Evolutionary conservation across 2,329 filamentous ascomycete genomes (phyloP), one percentile per base, ranked within the genome.

Genomic region (Talaromyces sp.): DNA sequence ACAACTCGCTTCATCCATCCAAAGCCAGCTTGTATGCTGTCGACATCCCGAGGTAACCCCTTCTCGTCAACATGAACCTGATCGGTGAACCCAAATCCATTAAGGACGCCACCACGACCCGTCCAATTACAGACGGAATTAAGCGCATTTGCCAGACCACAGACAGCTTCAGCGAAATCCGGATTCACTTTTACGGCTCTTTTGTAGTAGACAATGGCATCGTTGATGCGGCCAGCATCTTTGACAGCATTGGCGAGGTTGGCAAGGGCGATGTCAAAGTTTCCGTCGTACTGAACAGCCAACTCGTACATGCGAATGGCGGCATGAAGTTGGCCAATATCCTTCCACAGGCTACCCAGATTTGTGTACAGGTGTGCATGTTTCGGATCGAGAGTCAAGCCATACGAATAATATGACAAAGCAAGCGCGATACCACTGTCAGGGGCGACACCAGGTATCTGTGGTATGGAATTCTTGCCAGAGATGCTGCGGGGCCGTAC

Each of bases 281-380:
- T 91, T n/a, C 88, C 88, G 76, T 99, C 95, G 74, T 93, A 98
- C 3, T 87, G 85, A 15, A 99, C 95, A 11, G 95, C 95, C 70
- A 92, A 89, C 78, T 98, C 93, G 74, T 99, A 99, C 94, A 99
- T 98, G 69, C 90, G 89, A 71, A 99, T 97, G 0, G 95, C 95
- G 57, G 92, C 86, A 70, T 93, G 89, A 15, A 99, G 84, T 70
- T 98, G 94, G 0, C 95, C 95, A 69, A 98, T 95, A 71, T 99
- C 95, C 73, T 99, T 99, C 50, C 99, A 84, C 35, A 99, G 81
- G 74, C 95, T 98, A 9, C 95, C 95, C 2, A 99, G 84, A 69
- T 99, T 99, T 1, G 95, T 99, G 77, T 97, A 97, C 1, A 99
- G 85, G 77, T 99, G 95, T 11, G 96, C 95, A 77, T 99, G 95